Conservation (phyloP, 208 protist genomes). For the Leishmania arabica region DNA sequence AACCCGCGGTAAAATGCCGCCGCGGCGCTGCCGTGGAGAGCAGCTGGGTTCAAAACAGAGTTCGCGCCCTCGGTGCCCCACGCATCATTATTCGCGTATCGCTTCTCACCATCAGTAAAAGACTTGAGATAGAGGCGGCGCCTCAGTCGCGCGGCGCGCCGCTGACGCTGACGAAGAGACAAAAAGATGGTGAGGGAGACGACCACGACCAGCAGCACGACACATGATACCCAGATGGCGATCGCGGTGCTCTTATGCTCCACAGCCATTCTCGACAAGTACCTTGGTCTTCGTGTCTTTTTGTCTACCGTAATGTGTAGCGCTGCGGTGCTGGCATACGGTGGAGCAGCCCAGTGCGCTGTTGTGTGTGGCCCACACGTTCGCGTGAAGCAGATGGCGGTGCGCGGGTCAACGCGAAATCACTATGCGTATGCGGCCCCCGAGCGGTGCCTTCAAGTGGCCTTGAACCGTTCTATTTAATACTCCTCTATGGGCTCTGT, state of each 20-base stretch:
- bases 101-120: neutral
- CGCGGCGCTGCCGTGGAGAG: neutral
- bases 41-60: neutral
- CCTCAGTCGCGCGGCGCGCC: conserved; percentile 9
- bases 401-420: neutral
- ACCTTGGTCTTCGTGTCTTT: neutral
- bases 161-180: conserved; percentile 18
- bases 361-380: neutral
- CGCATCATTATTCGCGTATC: neutral
- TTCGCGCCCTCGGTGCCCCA: neutral
- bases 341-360: neutral
- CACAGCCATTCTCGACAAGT: conserved; percentile 33
- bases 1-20: conserved; percentile 20
- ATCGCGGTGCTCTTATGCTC: conserved; percentile 45
- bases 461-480: neutral
- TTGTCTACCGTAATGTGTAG: neutral
- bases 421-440: neutral
- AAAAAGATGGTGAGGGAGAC: conserved; percentile 42
- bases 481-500: neutral
- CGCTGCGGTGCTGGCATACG: neutral
- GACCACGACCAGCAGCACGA: conserved; percentile 48
- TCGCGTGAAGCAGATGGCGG: neutral
- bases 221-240: conserved; percentile 58
- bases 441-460: neutral
- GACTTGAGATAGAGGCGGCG: conserved; percentile 9